Evolutionary conservation across 2,329 filamentous ascomycete species (phyloP).

Genomic region (Hypoxylon sp.): DNA sequence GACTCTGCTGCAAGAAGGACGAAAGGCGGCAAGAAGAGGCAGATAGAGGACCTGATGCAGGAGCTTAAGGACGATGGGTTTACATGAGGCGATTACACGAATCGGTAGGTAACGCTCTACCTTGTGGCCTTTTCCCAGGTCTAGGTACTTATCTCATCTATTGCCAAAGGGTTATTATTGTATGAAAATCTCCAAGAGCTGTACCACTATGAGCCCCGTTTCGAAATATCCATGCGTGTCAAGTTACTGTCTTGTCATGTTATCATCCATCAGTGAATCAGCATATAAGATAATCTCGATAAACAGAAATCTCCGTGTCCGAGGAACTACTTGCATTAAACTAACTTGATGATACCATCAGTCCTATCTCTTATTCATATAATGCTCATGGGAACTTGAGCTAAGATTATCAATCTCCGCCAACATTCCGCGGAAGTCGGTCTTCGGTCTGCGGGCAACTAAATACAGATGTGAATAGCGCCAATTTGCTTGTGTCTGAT

Average conservation of each 20-base stretch:
- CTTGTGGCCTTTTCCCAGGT: too few relatives aligned
- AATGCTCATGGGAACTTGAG: neutral
- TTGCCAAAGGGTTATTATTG: neutral
- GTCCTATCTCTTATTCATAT: neutral
- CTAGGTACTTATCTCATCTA: too few relatives aligned
- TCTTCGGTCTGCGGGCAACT: slow-evolving; percentile 21
- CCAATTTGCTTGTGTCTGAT: slow-evolving; percentile 12
- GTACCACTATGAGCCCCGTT: neutral
- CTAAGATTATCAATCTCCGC: slow-evolving; percentile 29
- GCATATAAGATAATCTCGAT: neutral
- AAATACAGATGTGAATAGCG: too few relatives aligned
- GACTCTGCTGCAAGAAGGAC: slow-evolving; percentile 48
- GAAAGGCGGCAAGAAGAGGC: slow-evolving; percentile 52
- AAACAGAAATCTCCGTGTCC: neutral
- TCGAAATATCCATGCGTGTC: neutral
- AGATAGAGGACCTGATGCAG: slow-evolving; percentile 49
- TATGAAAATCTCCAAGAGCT: slow-evolving; percentile 14
- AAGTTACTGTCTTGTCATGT: neutral
- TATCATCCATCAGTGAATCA: neutral
- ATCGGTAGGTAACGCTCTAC: too few relatives aligned
- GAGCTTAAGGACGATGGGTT: slow-evolving; percentile 42
- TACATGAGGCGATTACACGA: neutral
- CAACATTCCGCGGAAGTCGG: slow-evolving; percentile 30
- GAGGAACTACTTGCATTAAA: neutral
- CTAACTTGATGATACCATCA: neutral